Conservation (phyloP, 768 basidiomycete genomes). For the Cystoderma amianthinum region DNA sequence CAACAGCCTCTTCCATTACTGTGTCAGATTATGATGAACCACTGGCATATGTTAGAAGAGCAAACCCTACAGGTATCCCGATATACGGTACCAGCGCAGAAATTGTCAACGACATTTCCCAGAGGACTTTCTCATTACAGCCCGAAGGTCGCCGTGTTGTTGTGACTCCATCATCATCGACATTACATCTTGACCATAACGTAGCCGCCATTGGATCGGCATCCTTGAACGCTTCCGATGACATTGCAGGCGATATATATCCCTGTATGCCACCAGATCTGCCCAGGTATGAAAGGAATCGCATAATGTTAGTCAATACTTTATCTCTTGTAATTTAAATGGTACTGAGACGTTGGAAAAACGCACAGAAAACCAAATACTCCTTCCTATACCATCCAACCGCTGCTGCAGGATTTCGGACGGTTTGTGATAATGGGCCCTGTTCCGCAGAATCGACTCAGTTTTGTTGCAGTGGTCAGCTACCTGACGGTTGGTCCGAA, state of each 20-base stretch:
- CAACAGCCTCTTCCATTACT: too few species aligned
- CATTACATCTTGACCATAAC: not conserved
- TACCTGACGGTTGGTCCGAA: conserved; percentile 17
- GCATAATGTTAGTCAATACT: conserved; percentile 2
- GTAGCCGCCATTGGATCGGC: too few species aligned
- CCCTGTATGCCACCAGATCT: conserved; percentile 7
- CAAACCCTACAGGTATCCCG: too few species aligned
- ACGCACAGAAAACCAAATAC: not conserved
- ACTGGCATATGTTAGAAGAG: too few species aligned
- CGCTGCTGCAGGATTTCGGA: not conserved
- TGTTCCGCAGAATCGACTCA: too few species aligned
- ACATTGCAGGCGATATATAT: conserved; percentile 6
- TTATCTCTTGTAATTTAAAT: too few species aligned
- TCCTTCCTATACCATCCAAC: not conserved
- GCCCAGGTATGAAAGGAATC: conserved; percentile 2
- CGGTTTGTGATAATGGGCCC: not conserved
- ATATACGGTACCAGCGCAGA: not conserved
- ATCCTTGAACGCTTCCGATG: conserved; percentile 1
- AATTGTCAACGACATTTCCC: not conserved
- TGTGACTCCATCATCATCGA: not conserved
- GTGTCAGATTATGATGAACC: too few species aligned
- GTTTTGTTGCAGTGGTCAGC: not conserved
- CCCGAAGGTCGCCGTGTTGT: not conserved
- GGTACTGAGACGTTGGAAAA: not conserved
- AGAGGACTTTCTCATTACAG: not conserved